These are phyloP conservation scores for Pestalotiopsis sp. DNA, from an alignment of 2,329 filamentous ascomycete species.

Conservation along the genomic window DNA sequence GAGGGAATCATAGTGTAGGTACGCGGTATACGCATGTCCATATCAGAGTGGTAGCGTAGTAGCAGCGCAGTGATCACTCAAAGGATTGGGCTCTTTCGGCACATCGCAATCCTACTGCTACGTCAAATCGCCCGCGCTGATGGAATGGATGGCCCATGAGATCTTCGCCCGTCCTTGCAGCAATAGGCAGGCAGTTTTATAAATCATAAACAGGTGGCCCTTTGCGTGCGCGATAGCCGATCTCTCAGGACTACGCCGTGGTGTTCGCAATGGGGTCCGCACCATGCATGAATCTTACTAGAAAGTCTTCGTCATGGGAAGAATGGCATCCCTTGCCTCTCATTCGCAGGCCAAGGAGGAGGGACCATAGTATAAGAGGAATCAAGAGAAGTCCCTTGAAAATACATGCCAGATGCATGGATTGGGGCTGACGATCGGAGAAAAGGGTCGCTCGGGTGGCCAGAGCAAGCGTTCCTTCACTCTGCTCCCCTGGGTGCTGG, in stretches of 20 bases:
- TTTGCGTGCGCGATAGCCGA: background rate
- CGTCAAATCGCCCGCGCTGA: background rate
- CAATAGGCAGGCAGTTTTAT: background rate
- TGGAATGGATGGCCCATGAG: background rate
- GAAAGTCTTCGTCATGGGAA: background rate
- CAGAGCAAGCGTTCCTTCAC: background rate
- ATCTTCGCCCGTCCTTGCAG: conserved; percentile 5
- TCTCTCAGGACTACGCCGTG: background rate
- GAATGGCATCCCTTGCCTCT: background rate
- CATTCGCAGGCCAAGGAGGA: background rate
- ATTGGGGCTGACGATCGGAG: background rate
- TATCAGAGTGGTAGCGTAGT: background rate
- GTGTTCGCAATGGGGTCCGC: background rate
- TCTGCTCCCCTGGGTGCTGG: background rate
- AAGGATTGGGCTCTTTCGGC: background rate
- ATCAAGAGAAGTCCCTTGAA: background rate
- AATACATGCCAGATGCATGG: background rate
- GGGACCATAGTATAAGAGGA: background rate
- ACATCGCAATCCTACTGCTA: background rate
- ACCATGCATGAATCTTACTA: background rate
- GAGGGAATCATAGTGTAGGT: background rate
- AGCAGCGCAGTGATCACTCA: background rate
- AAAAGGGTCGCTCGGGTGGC: background rate
- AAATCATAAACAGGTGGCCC: background rate
- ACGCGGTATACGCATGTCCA: background rate